These are phyloP conservation scores for Colletotrichum paranaense DNA, from an alignment of 2,329 filamentous ascomycete species.

Conservation along the genomic window DNA sequence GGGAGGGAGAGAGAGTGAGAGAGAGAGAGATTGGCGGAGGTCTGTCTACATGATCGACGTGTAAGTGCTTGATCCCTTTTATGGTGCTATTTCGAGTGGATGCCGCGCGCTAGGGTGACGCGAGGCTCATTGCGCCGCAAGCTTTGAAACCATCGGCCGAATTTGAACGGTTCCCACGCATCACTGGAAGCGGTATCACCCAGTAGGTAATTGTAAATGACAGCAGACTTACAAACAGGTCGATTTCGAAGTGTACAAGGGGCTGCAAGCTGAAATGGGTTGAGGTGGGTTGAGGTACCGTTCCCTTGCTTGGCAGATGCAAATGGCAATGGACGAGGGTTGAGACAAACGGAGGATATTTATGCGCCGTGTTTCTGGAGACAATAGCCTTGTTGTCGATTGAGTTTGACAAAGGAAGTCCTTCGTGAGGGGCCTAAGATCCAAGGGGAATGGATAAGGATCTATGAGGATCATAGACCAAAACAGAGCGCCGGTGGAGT, in stretches of 20 bases:
- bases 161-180: constrained; percentile 9
- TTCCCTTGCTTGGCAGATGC: constrained; percentile 24
- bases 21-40: not conserved
- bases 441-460: constrained; percentile 12
- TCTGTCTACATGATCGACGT: constrained; percentile 19
- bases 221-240: constrained; percentile 21
- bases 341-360: constrained; percentile 24
- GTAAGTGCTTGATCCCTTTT: constrained; percentile 21
- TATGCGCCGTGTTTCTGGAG: constrained; percentile 1
- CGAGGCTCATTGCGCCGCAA: constrained; percentile 28
- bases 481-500: constrained; percentile 13
- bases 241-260: not conserved
- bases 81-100: constrained; percentile 29
- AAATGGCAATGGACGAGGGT: constrained; percentile 11
- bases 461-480: not conserved
- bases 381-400: constrained; percentile 24
- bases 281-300: not conserved
- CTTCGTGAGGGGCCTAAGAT: constrained; percentile 4
- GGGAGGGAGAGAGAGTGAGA: not conserved
- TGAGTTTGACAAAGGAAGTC: not conserved
- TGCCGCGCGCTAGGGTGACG: constrained; percentile 33
- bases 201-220: constrained; percentile 21
- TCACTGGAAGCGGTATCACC: constrained; percentile 2
- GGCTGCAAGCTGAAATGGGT: constrained; percentile 1
- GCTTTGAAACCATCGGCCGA: constrained; percentile 29